Conservation (phyloP, 192 early-diverging fungal genomes). For the Podila clonocystis region DNA sequence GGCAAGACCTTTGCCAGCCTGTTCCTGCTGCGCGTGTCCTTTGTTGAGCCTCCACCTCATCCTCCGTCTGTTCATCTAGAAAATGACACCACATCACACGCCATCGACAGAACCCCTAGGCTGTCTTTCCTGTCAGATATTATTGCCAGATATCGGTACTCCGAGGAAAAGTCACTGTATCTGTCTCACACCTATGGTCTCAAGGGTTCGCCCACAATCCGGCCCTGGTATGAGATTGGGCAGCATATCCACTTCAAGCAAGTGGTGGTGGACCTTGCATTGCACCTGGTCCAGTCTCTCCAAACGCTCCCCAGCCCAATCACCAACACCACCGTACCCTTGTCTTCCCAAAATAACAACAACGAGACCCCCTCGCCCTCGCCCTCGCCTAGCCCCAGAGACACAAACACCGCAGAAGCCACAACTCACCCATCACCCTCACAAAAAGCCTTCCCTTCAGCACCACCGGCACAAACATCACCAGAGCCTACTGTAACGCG, state of each 20-base stretch:
- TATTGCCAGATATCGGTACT: not conserved
- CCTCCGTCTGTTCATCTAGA: not conserved
- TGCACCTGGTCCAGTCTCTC: not conserved
- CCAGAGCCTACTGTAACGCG: not conserved
- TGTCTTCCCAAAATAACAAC: not conserved
- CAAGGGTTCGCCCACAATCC: not conserved
- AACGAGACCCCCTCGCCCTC: not conserved
- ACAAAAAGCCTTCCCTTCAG: not conserved
- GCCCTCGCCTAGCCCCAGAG: too few species aligned
- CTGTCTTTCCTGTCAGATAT: not conserved
- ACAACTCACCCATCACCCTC: not conserved
- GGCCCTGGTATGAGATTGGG: not conserved
- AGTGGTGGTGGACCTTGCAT: not conserved
- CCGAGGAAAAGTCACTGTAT: not conserved
- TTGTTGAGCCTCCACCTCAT: not conserved
- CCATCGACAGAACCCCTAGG: not conserved
- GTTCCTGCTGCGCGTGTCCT: not conserved
- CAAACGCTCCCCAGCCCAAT: not conserved
- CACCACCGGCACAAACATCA: not conserved
- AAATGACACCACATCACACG: not conserved
- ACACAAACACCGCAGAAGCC: too few species aligned
- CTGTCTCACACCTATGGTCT: not conserved
- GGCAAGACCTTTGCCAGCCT: not conserved
- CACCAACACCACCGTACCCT: not conserved
- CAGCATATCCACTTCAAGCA: conserved; percentile 1